Evolutionary conservation across 2,329 filamentous ascomycete species (phyloP).

Genomic region (Coleophoma crateriformis): DNA sequence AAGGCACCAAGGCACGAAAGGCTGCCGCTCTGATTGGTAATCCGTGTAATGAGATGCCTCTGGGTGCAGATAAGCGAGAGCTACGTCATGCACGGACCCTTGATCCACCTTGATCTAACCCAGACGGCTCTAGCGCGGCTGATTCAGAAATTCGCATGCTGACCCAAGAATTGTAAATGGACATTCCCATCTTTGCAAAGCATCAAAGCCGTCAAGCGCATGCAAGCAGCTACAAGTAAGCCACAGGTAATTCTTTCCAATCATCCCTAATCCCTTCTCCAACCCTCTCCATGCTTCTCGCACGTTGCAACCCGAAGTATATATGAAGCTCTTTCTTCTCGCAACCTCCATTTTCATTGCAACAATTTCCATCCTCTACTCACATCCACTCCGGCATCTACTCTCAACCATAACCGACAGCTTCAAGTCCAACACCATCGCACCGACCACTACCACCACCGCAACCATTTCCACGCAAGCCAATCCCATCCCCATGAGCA

Average conservation of each 20-base stretch:
- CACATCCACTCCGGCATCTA: conserved; percentile 4
- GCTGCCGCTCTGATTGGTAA: no score
- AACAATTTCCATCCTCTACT: conserved; percentile 8
- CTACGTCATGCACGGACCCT: no score
- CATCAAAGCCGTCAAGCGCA: no score
- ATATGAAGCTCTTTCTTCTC: conserved; percentile 10
- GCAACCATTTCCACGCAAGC: not conserved
- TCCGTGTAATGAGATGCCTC: no score
- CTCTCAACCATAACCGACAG: not conserved
- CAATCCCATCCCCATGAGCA: conserved; percentile 14
- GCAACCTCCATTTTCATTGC: conserved; percentile 7
- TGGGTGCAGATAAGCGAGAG: no score
- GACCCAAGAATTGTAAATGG: no score
- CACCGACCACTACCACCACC: not conserved
- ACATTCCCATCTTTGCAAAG: no score
- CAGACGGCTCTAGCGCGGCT: no score
- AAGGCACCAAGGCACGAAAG: no score
- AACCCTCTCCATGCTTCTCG: conserved; percentile 1
- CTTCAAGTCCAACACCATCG: conserved; percentile 1
- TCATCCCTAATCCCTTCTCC: conserved; percentile 1
- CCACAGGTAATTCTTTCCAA: conserved; percentile 1
- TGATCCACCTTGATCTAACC: no score
- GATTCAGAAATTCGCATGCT: no score
- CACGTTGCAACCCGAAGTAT: not conserved
- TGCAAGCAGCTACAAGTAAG: not conserved